phyloP scores from a whole-genome alignment of 495 filamentous ascomycete genomes.

The Arthonia radiata region DNA sequence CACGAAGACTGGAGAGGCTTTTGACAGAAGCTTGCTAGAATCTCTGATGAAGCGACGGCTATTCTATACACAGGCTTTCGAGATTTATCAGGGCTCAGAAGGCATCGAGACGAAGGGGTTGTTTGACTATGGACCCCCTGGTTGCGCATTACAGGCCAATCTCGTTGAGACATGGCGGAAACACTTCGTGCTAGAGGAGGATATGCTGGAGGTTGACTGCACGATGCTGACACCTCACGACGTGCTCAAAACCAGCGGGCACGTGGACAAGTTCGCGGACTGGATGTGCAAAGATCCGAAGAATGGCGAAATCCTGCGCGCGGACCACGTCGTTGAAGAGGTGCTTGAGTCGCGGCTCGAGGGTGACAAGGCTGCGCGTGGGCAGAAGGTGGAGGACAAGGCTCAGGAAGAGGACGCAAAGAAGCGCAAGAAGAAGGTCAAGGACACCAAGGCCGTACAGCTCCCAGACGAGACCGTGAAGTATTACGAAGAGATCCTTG shows the following conservation, averaged over 20 bases:
- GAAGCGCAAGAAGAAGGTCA: constrained; percentile 25
- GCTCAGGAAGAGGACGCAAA: constrained; percentile 24
- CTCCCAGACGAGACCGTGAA: constrained; percentile 36
- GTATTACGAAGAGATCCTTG: constrained; percentile 44
- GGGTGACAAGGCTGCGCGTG: constrained; percentile 23
- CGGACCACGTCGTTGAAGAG: constrained; percentile 89
- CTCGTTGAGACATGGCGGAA: constrained; percentile 82
- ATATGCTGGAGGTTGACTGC: constrained; percentile 79
- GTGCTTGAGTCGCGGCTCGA: constrained; percentile 64
- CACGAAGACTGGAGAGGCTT: constrained; percentile 68
- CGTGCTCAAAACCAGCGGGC: constrained; percentile 84
- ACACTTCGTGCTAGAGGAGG: constrained; percentile 71
- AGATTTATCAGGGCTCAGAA: constrained; percentile 52
- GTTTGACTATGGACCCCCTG: constrained; percentile 67
- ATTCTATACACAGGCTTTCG: constrained; percentile 89
- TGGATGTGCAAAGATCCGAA: constrained; percentile 99
- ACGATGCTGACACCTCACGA: constrained; percentile 67
- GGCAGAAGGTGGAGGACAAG: constrained; percentile 41
- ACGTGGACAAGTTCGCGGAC: constrained; percentile 94
- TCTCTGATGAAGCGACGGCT: constrained; percentile 63
- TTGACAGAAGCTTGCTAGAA: constrained; percentile 61
- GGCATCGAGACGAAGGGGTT: constrained; percentile 30
- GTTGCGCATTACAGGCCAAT: constrained; percentile 57
- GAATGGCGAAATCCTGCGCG: constrained; percentile 85
- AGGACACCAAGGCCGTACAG: constrained; percentile 30